phyloP scores from a whole-genome alignment of 129 eudicot species.

The Heracleum sosnowskyi region DNA sequence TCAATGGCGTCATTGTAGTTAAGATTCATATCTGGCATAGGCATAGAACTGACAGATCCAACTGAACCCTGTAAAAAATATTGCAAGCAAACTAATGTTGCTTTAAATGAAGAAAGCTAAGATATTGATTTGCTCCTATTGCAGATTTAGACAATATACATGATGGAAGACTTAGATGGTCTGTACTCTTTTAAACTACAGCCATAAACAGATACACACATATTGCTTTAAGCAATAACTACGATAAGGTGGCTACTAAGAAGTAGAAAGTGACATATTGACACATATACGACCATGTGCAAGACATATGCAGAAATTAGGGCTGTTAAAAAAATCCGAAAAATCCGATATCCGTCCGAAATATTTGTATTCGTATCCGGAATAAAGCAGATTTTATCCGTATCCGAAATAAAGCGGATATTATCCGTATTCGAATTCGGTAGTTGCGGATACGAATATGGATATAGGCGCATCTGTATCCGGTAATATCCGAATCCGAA shows the following conservation, averaged over 20 bases:
- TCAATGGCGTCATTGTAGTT: conserved; percentile 49
- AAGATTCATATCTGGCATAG: conserved; percentile 73
- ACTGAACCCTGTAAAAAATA: conserved; percentile 35
- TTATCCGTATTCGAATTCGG: too few species aligned
- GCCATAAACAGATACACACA: neutral
- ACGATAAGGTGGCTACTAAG: neutral
- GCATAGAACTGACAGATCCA: conserved; percentile 42
- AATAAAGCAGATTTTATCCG: too few species aligned
- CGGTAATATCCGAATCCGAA: too few species aligned
- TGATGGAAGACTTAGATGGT: neutral
- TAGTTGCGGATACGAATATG: too few species aligned
- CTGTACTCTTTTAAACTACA: neutral
- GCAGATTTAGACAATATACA: neutral
- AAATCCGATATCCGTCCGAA: too few species aligned
- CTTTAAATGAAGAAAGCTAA: neutral
- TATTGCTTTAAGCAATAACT: neutral
- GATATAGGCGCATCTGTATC: too few species aligned
- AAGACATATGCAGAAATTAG: neutral
- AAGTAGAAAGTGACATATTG: neutral
- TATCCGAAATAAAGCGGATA: too few species aligned
- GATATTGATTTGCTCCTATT: neutral
- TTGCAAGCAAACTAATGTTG: neutral
- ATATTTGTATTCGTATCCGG: too few species aligned
- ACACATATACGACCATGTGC: neutral
- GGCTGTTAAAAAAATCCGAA: too few species aligned